These are phyloP conservation scores for Taiwanofungus camphoratus DNA, from an alignment of 1,284 basidiomycete genomes.

Conservation along the genomic window DNA sequence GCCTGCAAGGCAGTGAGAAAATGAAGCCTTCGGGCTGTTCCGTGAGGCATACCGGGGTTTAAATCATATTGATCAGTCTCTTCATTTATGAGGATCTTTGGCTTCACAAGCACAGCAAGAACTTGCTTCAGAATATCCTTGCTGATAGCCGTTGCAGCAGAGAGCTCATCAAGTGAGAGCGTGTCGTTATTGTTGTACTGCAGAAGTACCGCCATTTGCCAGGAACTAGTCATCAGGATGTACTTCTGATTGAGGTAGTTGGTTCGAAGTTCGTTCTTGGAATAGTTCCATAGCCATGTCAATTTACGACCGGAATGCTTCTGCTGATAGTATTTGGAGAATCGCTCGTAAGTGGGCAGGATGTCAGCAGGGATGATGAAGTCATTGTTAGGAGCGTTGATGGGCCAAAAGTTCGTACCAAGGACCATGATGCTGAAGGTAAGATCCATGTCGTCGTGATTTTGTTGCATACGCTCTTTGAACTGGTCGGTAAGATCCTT, in stretches of 20 bases:
- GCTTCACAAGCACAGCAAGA: conserved; percentile 80
- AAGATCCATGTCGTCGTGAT: conserved; percentile 80
- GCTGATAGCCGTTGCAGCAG: conserved; percentile 78
- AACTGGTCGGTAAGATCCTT: conserved; percentile 96
- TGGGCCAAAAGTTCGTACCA: conserved; percentile 95
- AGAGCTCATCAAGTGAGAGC: conserved; percentile 76
- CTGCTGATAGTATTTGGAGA: conserved; percentile 90
- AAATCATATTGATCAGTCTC: conserved; percentile 88
- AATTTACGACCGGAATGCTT: conserved; percentile 95
- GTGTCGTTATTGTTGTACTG: conserved; percentile 94
- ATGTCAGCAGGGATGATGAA: conserved; percentile 91
- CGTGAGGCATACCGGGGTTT: conserved; percentile 70
- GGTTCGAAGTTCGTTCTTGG: conserved; percentile 92
- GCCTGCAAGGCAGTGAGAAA: conserved; percentile 36
- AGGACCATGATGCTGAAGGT: conserved; percentile 93
- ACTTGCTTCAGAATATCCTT: conserved; percentile 86
- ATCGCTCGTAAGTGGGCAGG: conserved; percentile 83
- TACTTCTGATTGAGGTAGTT: conserved; percentile 94
- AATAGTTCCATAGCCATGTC: conserved; percentile 98
- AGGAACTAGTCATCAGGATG: conserved; percentile 92
- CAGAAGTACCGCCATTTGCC: conserved; percentile 91
- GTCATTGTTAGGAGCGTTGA: conserved; percentile 78
- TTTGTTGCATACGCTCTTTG: conserved; percentile 90
- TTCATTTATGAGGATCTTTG: conserved; percentile 83
- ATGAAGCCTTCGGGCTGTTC: background rate